A percentile compares a stretch with the other conserved stretches of the same genome.
phyloP scores from a whole-genome alignment of 345 rosid genomes.

The Eucalyptus marginata region DNA sequence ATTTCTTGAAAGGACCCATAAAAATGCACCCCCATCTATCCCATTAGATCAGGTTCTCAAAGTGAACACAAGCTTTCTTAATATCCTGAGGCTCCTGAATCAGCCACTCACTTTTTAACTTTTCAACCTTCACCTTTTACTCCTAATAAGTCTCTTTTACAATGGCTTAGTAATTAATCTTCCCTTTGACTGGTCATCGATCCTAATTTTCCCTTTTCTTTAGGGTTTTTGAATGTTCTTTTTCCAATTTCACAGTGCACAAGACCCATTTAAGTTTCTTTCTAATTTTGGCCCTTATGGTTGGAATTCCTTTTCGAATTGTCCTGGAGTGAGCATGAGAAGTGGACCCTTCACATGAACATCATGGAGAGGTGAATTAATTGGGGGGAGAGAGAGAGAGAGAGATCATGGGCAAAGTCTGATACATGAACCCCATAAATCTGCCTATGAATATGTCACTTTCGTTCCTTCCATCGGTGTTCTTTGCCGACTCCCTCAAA shows the following conservation, averaged over 20 bases:
- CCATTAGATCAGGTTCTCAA: not conserved
- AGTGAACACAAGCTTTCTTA: not conserved
- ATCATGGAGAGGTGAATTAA: not conserved
- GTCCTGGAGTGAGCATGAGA: not conserved
- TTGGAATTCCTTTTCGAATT: not conserved
- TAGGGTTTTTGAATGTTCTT: not conserved
- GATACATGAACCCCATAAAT: not conserved
- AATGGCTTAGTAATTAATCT: not conserved
- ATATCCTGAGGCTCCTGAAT: not conserved
- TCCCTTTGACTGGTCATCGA: not conserved
- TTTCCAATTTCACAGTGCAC: not conserved
- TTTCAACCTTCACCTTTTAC: not conserved
- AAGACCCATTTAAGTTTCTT: not conserved
- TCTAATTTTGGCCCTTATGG: not conserved
- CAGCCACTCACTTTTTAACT: not conserved
- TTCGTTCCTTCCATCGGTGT: not conserved
- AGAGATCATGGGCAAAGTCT: not conserved
- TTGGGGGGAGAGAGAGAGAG: not conserved
- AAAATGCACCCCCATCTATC: not conserved
- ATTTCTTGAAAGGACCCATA: not conserved
- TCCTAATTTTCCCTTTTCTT: not conserved
- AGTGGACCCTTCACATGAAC: not conserved
- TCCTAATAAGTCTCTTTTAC: not conserved
- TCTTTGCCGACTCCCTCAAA: not conserved
- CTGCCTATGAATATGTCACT: not conserved